Evolutionary conservation across 441 rosid genomes (phyloP).

Genomic region (Omphalea diandra): DNA sequence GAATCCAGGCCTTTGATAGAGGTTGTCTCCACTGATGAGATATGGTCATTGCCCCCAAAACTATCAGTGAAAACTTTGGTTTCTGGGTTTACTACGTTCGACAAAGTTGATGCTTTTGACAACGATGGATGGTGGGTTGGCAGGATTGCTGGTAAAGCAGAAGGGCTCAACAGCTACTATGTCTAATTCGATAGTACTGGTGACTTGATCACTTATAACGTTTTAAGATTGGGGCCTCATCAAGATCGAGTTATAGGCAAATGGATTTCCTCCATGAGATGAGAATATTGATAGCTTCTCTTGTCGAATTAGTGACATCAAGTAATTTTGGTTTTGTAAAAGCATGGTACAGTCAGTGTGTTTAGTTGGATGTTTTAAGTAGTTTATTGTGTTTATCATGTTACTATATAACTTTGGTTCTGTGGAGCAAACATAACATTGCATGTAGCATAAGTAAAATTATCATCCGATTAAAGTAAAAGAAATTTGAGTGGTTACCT

Average conservation of each 20-base stretch:
- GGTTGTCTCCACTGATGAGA: constrained; percentile 24
- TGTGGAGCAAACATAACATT: not conserved
- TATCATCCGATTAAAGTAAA: not conserved
- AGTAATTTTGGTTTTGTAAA: too few relatives aligned
- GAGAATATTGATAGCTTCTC: not conserved
- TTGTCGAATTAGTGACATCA: too few relatives aligned
- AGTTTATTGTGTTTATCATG: too few relatives aligned
- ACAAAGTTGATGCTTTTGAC: not conserved
- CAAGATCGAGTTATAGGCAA: not conserved
- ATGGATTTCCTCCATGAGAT: not conserved
- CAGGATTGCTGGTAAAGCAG: not conserved
- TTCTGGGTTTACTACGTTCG: not conserved
- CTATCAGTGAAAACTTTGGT: not conserved
- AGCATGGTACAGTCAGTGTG: too few relatives aligned
- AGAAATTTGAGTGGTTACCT: constrained; percentile 43
- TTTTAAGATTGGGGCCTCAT: not conserved
- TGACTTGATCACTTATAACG: not conserved
- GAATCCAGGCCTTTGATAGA: constrained; percentile 26
- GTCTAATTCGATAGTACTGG: not conserved
- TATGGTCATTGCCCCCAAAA: constrained; percentile 32
- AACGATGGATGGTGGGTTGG: not conserved
- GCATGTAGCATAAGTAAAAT: not conserved
- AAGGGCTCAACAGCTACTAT: not conserved
- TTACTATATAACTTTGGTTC: too few relatives aligned
- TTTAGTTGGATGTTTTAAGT: too few relatives aligned